These are phyloP conservation scores for Albifimbria verrucaria DNA, from an alignment of 2,329 filamentous ascomycete species.

Conservation along the genomic window DNA sequence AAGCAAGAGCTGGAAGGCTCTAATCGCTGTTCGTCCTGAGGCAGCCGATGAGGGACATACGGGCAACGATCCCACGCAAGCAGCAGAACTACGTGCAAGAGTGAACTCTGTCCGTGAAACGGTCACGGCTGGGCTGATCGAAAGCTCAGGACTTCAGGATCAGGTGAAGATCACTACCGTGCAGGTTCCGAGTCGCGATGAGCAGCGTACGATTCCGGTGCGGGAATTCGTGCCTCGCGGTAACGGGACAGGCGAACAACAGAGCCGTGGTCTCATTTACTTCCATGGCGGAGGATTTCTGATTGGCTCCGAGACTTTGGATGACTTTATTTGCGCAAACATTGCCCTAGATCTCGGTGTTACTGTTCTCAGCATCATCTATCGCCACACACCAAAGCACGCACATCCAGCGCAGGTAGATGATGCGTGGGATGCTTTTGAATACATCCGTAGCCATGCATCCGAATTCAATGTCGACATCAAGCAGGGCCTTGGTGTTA, in stretches of 20 bases:
- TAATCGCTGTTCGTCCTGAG: not conserved
- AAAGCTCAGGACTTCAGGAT: not conserved
- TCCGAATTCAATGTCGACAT: not conserved
- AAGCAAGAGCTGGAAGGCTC: not conserved
- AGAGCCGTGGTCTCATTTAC: too few species aligned
- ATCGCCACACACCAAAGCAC: not conserved
- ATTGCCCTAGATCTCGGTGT: too few species aligned
- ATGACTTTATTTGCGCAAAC: too few species aligned
- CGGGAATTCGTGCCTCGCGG: too few species aligned
- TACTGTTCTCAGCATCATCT: too few species aligned
- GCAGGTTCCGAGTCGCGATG: not conserved
- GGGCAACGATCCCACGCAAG: not conserved
- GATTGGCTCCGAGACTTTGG: too few species aligned
- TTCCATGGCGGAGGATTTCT: too few species aligned
- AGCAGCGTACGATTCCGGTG: too few species aligned
- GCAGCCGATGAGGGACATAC: not conserved
- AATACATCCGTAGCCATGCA: not conserved
- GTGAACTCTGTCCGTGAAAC: too few species aligned
- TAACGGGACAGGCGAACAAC: too few species aligned
- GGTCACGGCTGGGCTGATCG: too few species aligned
- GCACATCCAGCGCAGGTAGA: not conserved
- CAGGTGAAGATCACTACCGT: not conserved
- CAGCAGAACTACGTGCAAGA: not conserved
- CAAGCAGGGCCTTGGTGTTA: not conserved
- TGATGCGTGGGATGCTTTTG: not conserved